phyloP scores from a whole-genome alignment of 2,329 filamentous ascomycete genomes.

The Sclerotinia borealis region DNA sequence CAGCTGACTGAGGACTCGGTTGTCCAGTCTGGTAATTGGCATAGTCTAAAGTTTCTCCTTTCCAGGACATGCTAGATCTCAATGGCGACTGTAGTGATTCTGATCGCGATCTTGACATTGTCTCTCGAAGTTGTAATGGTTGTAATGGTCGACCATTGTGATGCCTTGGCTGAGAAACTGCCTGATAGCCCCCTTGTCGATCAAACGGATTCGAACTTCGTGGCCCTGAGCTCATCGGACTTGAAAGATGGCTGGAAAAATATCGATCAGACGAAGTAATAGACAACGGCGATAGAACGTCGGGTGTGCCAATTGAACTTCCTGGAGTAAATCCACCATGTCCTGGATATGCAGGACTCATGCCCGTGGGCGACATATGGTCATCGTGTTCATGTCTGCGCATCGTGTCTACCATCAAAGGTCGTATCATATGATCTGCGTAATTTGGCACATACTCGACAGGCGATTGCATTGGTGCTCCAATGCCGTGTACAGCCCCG shows the following conservation, averaged over 20 bases:
- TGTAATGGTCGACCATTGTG: slow-evolving; percentile 45
- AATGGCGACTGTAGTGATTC: slow-evolving; percentile 54
- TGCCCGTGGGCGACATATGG: slow-evolving; percentile 59
- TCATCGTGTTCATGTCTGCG: slow-evolving; percentile 57
- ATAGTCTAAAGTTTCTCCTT: slow-evolving; percentile 54
- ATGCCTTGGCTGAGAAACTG: slow-evolving; percentile 40
- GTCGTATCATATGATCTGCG: slow-evolving; percentile 50
- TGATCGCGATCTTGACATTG: slow-evolving; percentile 50
- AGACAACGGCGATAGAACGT: slow-evolving; percentile 53
- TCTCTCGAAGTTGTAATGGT: slow-evolving; percentile 52
- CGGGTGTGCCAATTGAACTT: slow-evolving; percentile 44
- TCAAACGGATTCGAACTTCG: slow-evolving; percentile 48
- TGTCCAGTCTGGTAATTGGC: slow-evolving; percentile 42
- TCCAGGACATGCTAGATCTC: slow-evolving; percentile 57
- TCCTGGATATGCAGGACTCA: slow-evolving; percentile 63
- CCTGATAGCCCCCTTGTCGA: slow-evolving; percentile 44
- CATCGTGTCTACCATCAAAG: slow-evolving; percentile 62
- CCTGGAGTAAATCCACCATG: slow-evolving; percentile 58
- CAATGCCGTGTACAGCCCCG: slow-evolving; percentile 42
- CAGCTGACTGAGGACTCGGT: slow-evolving; percentile 41
- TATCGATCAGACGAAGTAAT: slow-evolving; percentile 50
- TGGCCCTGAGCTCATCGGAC: slow-evolving; percentile 42
- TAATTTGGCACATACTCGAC: slow-evolving; percentile 41
- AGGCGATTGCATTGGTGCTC: slow-evolving; percentile 31
- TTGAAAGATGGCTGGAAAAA: slow-evolving; percentile 43